Evolutionary conservation across 768 basidiomycete species (phyloP), one percentile per base, ranked within the genome.

Genomic region (Tricholoma saponaceum): DNA sequence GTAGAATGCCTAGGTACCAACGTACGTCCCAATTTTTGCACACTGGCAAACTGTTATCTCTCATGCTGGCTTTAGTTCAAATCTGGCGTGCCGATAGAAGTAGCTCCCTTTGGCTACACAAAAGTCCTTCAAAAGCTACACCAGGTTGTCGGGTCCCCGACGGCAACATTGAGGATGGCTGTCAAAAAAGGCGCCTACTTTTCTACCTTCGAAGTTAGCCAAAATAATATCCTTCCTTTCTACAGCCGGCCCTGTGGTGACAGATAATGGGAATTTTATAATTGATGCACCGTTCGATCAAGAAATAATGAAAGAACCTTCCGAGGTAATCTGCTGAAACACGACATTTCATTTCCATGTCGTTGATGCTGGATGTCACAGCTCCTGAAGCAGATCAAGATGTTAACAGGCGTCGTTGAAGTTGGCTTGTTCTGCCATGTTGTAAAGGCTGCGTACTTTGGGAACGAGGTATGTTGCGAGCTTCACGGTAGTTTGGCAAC

Each of bases 341-440:
- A 50, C 37, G 25, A 5, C 4, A 30, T 43, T 30, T 58, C 18
- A 50, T 12, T 12, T 26, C n/a, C 16, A 28, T 12, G 10, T 13
- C 16, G 8, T 57, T 56, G 4, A 39, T 51, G 18, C 23, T 50
- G 43, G 26, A 44, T 6, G 8, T 22, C 3, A 7, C 67, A 95
- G 91, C 78, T 98, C 16, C 75, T 96, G 75, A 71, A 77, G 14
- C 78, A 81, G 59, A 89, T 98, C 67, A 98, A 98, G 78, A 83
- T 96, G 82, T 79, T 98, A 58, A 98, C 96, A 3, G 97, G 97
- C 47, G 93, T 98, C 22, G 92, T 98, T n/a, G 97, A 99, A 71
- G 97, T 98, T 32, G 97, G 97, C 0, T 72, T 99, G n/a, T 98
- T 99, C 76, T 95, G 92, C 68, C 78, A 85, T 54, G 87, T 97